Conservation (phyloP, 1,284 basidiomycete species). For the Fomitopsis palustris region DNA sequence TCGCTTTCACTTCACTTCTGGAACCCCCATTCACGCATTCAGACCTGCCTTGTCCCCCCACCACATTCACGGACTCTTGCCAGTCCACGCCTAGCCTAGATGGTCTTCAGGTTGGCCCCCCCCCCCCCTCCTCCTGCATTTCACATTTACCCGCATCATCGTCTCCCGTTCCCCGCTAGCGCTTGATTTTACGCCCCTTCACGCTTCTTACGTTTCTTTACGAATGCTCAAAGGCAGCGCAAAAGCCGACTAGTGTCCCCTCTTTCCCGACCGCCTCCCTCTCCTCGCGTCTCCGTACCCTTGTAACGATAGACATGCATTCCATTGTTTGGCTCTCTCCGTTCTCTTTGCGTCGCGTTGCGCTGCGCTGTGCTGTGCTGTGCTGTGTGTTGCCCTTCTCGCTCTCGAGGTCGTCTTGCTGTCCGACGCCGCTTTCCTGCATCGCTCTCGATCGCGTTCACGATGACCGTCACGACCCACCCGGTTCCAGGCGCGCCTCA, state of each 20-base stretch:
- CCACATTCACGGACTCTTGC: slow-evolving; percentile 1
- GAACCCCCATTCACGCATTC: background rate
- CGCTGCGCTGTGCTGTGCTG: slow-evolving; percentile 1
- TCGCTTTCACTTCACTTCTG: background rate
- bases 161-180: background rate
- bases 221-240: slow-evolving; percentile 1
- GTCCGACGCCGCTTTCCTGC: background rate
- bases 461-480: slow-evolving; percentile 4
- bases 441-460: background rate
- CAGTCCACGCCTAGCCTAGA: slow-evolving; percentile 5
- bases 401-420: background rate
- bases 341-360: slow-evolving; percentile 2
- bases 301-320: slow-evolving; percentile 3
- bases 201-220: slow-evolving; percentile 15
- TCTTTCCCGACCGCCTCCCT: slow-evolving; percentile 24
- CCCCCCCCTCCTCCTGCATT: background rate
- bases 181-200: slow-evolving; percentile 9
- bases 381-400: background rate
- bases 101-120: slow-evolving; percentile 5
- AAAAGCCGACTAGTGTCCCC: slow-evolving; percentile 20
- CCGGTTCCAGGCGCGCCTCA: background rate
- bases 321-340: slow-evolving; percentile 7
- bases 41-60: background rate
- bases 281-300: slow-evolving; percentile 10
- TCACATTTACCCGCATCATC: background rate